Conservation (phyloP, 345 rosid species). For the Hirschfeldia incana region DNA sequence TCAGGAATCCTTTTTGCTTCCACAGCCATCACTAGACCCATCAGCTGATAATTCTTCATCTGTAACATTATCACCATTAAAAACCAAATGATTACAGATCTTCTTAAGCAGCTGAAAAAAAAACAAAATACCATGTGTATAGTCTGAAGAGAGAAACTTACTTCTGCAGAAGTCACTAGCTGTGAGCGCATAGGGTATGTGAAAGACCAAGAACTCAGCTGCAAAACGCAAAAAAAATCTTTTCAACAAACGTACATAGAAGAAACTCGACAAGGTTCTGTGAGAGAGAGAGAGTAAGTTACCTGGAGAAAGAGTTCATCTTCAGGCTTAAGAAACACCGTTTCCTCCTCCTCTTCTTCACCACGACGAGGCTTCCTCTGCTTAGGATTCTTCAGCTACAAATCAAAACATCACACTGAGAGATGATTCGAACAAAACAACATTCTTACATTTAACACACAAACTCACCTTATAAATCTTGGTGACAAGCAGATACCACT, state of each 20-base stretch:
- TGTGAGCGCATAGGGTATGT: slow-evolving; percentile 56
- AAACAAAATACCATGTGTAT: background rate
- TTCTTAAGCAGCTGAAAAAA: no score
- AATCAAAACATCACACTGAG: slow-evolving; percentile 5
- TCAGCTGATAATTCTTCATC: slow-evolving; percentile 67
- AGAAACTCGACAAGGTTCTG: background rate
- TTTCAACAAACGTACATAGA: background rate
- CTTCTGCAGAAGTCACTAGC: slow-evolving; percentile 65
- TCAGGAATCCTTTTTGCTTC: slow-evolving; percentile 53
- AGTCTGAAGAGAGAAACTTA: slow-evolving; percentile 34
- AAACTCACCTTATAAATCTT: slow-evolving; percentile 72
- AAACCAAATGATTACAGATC: background rate
- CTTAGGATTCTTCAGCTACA: slow-evolving; percentile 56
- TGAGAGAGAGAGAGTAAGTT: slow-evolving; percentile 1
- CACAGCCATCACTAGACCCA: slow-evolving; percentile 73
- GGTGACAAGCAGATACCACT: slow-evolving; percentile 59
- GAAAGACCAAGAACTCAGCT: slow-evolving; percentile 89
- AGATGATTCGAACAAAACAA: background rate
- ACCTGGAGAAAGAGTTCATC: slow-evolving; percentile 90
- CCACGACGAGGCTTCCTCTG: slow-evolving; percentile 43
- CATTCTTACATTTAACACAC: background rate
- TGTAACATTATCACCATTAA: slow-evolving; percentile 37
- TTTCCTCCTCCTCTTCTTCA: slow-evolving; percentile 46
- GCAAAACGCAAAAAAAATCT: slow-evolving; percentile 26
- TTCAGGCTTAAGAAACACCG: slow-evolving; percentile 70